Evolutionary conservation across 257 asterid genomes (phyloP).

Genomic region (Plantago elongata): DNA sequence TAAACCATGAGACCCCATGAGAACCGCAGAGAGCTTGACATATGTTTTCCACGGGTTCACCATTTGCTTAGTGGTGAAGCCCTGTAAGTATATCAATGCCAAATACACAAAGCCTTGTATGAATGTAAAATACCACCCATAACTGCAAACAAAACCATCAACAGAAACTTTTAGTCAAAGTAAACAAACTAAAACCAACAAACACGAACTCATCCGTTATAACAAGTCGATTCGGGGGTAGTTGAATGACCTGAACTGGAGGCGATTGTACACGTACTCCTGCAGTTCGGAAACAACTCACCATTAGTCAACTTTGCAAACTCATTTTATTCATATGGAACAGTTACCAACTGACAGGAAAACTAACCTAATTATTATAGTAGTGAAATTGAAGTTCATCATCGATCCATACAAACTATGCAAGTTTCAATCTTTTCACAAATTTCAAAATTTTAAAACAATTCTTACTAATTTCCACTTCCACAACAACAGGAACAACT

Average conservation of each 20-base stretch:
- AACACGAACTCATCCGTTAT: constrained; percentile 4
- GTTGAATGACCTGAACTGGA: constrained; percentile 56
- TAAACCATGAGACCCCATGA: constrained; percentile 94
- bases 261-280: constrained; percentile 91
- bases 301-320: constrained; percentile 27
- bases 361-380: not conserved
- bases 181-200: not conserved
- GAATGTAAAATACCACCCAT: constrained; percentile 93
- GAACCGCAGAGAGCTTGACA: constrained; percentile 81
- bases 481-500: not conserved
- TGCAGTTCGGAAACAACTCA: constrained; percentile 25
- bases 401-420: constrained; percentile 16
- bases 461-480: constrained; percentile 3
- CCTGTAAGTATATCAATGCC: constrained; percentile 63
- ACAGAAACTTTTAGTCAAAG: constrained; percentile 4
- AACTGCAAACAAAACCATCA: constrained; percentile 45
- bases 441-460: constrained; percentile 5
- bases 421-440: constrained; percentile 1
- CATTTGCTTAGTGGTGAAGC: constrained; percentile 91
- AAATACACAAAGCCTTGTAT: constrained; percentile 89
- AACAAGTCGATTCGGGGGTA: constrained; percentile 6
- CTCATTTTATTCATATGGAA: constrained; percentile 17
- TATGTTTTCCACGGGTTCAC: constrained; percentile 93
- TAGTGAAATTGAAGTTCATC: not conserved
- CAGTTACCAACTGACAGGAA: constrained; percentile 14